Conservation (phyloP, 1,139 yeast genomes). For the Hyphopichia buzzinii region DNA sequence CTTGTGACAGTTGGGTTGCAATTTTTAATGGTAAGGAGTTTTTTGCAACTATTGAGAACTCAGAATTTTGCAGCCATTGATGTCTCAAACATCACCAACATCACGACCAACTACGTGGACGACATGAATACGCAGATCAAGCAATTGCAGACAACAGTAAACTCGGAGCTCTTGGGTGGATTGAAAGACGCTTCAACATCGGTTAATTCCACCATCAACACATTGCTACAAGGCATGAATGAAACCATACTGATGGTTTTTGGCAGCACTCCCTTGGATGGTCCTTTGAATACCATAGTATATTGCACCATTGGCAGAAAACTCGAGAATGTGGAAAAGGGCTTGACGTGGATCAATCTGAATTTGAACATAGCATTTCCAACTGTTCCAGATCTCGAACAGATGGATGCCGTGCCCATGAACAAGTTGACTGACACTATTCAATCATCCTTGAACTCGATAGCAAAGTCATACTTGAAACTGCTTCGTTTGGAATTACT, state of each 20-base stretch:
- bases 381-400: constrained; percentile 8
- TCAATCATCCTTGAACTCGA: neutral
- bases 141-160: constrained; percentile 42
- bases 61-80: constrained; percentile 8
- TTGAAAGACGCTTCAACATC: constrained; percentile 49
- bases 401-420: constrained; percentile 2
- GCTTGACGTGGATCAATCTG: constrained; percentile 75
- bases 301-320: constrained; percentile 80
- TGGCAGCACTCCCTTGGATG: constrained; percentile 63
- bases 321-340: constrained; percentile 60
- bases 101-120: constrained; percentile 12
- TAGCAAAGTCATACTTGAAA: neutral
- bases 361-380: constrained; percentile 65
- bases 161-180: constrained; percentile 67
- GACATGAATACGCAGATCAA: constrained; percentile 24
- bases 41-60: constrained; percentile 8
- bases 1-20: constrained; percentile 48
- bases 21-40: constrained; percentile 31
- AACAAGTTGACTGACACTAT: neutral
- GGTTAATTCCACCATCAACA: constrained; percentile 49
- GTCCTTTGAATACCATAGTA: constrained; percentile 63
- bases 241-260: constrained; percentile 44
- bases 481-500: constrained; percentile 44
- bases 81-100: neutral
- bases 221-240: constrained; percentile 29